Percentiles rank a stretch among this genome's conserved stretches.
These are phyloP conservation scores for Myxozyma melibiosi DNA, from an alignment of 805 yeast genomes.

Conservation along the genomic window DNA sequence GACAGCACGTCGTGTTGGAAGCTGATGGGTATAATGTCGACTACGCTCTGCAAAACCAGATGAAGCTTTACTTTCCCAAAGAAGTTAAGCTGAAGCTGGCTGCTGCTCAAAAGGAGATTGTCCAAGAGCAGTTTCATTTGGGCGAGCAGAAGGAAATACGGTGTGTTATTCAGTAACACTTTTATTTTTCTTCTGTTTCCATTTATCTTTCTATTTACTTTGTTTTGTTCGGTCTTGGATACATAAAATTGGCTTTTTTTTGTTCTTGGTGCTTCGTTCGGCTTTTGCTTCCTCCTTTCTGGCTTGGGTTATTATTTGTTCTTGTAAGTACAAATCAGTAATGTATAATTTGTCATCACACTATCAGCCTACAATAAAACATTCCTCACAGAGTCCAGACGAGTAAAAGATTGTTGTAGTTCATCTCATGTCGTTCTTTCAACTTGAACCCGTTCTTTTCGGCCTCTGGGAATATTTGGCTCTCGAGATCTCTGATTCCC, in stretches of 20 bases:
- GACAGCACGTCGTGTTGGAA: slow-evolving; percentile 52
- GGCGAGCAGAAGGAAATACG: slow-evolving; percentile 9
- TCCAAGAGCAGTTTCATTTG: slow-evolving; percentile 13
- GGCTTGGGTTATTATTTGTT: too few species aligned
- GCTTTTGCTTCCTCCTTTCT: too few species aligned
- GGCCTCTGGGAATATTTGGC: slow-evolving; percentile 28
- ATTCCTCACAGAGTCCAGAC: slow-evolving; percentile 19
- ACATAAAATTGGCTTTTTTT: background rate
- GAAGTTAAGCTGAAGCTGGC: slow-evolving; percentile 65
- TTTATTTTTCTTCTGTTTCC: background rate
- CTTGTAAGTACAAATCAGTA: too few species aligned
- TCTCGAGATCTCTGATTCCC: slow-evolving; percentile 32
- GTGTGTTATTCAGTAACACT: slow-evolving; percentile 8
- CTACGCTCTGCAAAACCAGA: slow-evolving; percentile 51
- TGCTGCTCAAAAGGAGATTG: slow-evolving; percentile 49
- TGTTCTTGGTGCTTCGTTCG: background rate
- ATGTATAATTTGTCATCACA: background rate
- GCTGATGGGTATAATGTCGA: slow-evolving; percentile 69
- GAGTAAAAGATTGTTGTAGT: slow-evolving; percentile 22
- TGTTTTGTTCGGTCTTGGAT: background rate
- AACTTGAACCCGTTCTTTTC: slow-evolving; percentile 24
- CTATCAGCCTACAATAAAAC: background rate
- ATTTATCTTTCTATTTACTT: background rate
- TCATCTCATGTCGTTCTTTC: slow-evolving; percentile 8
- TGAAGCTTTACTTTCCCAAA: slow-evolving; percentile 64